Evolutionary conservation across 805 yeast species (phyloP).

Genomic region (Peterozyma xylosa): DNA sequence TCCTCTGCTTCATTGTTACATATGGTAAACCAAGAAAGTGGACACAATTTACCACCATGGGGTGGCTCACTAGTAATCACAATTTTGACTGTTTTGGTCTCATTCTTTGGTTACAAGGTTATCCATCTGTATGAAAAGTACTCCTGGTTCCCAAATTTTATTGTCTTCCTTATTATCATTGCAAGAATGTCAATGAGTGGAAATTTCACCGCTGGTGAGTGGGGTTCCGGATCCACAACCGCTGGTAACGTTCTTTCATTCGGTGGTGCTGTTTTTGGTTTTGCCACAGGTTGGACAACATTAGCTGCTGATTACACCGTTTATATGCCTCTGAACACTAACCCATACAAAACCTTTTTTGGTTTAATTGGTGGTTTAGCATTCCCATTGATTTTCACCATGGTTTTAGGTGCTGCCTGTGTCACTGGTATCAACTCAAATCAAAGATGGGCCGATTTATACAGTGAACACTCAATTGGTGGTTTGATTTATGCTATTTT

Average conservation of each 20-base stretch:
- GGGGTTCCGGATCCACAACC: slow-evolving; percentile 20
- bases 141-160: slow-evolving; percentile 25
- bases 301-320: slow-evolving; percentile 27
- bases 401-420: slow-evolving; percentile 82
- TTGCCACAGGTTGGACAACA: slow-evolving; percentile 26
- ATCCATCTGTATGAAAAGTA: slow-evolving; percentile 25
- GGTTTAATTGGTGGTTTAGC: slow-evolving; percentile 23
- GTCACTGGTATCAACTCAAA: slow-evolving; percentile 54
- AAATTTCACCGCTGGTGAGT: slow-evolving; percentile 18
- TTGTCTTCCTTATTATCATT: slow-evolving; percentile 21
- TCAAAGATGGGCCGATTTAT: slow-evolving; percentile 38
- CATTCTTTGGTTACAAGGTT: slow-evolving; percentile 25
- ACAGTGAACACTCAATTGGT: slow-evolving; percentile 42
- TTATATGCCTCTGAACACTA: slow-evolving; percentile 22
- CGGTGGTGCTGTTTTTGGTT: slow-evolving; percentile 24
- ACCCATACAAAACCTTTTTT: slow-evolving; percentile 20
- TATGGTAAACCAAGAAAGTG: slow-evolving; percentile 12
- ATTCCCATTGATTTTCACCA: slow-evolving; percentile 48
- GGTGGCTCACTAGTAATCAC: slow-evolving; percentile 28
- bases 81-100: slow-evolving; percentile 20
- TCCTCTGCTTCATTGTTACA: slow-evolving; percentile 23
- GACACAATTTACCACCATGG: slow-evolving; percentile 26
- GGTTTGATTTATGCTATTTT: slow-evolving; percentile 24
- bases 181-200: slow-evolving; percentile 21
- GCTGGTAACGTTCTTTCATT: slow-evolving; percentile 25